Evolutionary conservation across 163 green algal genomes (phyloP), one percentile per base, ranked within the genome.

Genomic region (Trebouxiophyceae sp.): DNA sequence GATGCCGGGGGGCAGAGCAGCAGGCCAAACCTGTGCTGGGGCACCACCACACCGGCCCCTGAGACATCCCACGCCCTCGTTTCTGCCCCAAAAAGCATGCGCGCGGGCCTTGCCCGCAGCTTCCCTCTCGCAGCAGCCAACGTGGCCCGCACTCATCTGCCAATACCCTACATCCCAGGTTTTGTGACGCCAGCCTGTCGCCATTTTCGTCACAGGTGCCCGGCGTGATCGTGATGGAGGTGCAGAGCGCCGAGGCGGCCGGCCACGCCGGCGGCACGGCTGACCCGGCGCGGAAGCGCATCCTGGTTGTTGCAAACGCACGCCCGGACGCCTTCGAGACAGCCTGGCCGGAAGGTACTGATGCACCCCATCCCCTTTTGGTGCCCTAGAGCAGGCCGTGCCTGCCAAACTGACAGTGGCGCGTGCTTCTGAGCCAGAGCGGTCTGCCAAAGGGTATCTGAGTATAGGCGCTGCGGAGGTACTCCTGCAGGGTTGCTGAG

Each of bases 161-260:
- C n/a, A n/a, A n/a, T n/a, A n/a, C n/a, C n/a, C n/a, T n/a, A n/a
- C n/a, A n/a, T n/a, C n/a, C n/a, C n/a, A n/a, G n/a, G n/a, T n/a
- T n/a, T n/a, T n/a, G n/a, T n/a, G n/a, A n/a, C n/a, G n/a, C n/a
- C n/a, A n/a, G n/a, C n/a, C n/a, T n/a, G n/a, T n/a, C n/a, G n/a
- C n/a, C n/a, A n/a, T n/a, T n/a, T 55, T 12, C 22, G 2, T 16
- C 22, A 4, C 79, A 90, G 77, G 69, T 79, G 8, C 76, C 79
- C 27, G 85, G 81, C 0, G 65, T 92, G 20, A 80, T 92, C 30
- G 72, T 89, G 16, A 89, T 90, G 83, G 67, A 85, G 60, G 33
- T 92, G 22, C 50, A 45, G 7, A 86, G 74, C 57, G 74, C 66
- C 29, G 73, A 76, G 4, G 45, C 67, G 54, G 27, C 24, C 26